Evolutionary conservation across 2,329 filamentous ascomycete genomes (phyloP).

Genomic region (Lachnellula subtilissima): DNA sequence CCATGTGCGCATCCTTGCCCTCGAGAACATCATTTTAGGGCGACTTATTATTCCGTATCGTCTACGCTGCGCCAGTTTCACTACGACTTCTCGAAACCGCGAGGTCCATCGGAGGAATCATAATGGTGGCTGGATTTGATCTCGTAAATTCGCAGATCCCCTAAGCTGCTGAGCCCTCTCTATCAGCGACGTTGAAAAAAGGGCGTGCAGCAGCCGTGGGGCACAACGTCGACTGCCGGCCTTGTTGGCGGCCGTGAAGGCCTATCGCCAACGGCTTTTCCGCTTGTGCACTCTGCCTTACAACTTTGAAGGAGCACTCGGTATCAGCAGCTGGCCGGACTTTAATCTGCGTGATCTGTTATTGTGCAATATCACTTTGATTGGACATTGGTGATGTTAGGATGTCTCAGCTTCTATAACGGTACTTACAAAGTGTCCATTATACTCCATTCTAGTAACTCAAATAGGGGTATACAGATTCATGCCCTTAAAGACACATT

Average conservation of each 20-base stretch:
- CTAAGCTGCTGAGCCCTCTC: neutral
- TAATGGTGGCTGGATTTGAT: neutral
- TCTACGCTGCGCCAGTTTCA: neutral
- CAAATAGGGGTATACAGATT: too few species aligned
- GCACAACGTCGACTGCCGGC: neutral
- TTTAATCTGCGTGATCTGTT: neutral
- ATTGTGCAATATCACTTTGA: neutral
- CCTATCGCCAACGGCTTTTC: neutral
- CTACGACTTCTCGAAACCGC: neutral
- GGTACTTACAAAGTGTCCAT: neutral
- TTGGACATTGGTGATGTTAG: neutral
- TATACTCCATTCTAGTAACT: neutral
- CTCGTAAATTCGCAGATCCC: neutral
- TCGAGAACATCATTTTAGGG: slow-evolving; percentile 7
- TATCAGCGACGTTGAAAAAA: neutral
- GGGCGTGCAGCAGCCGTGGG: neutral
- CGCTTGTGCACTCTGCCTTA: slow-evolving; percentile 1
- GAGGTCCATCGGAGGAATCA: neutral
- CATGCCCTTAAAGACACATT: too few species aligned
- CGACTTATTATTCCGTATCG: neutral
- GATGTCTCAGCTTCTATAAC: neutral
- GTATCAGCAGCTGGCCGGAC: neutral
- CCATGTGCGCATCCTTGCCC: slow-evolving; percentile 18
- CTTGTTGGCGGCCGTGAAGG: neutral
- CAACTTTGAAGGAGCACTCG: neutral